phyloP scores from a whole-genome alignment of 139 green algal genomes.

The Marvania coccoides region DNA sequence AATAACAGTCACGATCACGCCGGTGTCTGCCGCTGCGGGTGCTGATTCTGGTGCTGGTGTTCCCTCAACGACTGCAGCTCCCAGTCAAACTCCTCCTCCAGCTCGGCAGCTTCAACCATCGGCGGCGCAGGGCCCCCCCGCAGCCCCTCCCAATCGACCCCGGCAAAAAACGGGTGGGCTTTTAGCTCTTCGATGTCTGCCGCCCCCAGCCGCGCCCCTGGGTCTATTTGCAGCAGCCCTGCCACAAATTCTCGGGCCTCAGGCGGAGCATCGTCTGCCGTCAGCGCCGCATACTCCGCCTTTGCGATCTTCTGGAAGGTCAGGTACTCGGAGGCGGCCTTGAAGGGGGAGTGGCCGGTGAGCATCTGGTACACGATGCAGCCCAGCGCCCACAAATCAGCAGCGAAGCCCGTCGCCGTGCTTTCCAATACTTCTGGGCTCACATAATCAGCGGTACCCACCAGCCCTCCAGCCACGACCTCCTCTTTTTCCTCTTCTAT shows the following conservation, averaged over 20 bases:
- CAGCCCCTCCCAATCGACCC: slow-evolving; percentile 32
- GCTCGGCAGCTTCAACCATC: background rate
- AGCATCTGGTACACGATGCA: slow-evolving; percentile 62
- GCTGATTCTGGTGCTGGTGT: background rate
- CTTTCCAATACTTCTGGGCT: slow-evolving; percentile 71
- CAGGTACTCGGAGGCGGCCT: slow-evolving; percentile 68
- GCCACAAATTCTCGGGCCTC: slow-evolving; percentile 51
- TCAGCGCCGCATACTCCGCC: slow-evolving; percentile 3
- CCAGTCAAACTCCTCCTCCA: slow-evolving; percentile 25
- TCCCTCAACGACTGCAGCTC: slow-evolving; percentile 18
- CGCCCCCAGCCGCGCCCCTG: slow-evolving; percentile 50
- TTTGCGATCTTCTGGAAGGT: slow-evolving; percentile 65
- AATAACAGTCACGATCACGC: background rate
- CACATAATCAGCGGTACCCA: slow-evolving; percentile 86
- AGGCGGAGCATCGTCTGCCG: background rate
- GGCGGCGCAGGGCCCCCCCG: background rate
- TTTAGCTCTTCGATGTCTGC: slow-evolving; percentile 45
- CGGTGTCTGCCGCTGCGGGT: background rate
- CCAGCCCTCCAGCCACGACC: slow-evolving; percentile 29
- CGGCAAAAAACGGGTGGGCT: slow-evolving; percentile 60
- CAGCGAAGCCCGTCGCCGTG: slow-evolving; percentile 39
- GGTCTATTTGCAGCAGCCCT: slow-evolving; percentile 52
- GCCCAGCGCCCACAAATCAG: slow-evolving; percentile 78
- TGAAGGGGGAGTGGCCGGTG: slow-evolving; percentile 65
- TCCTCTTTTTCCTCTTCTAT: background rate